Base-by-base conservation (phyloP, 2,329 filamentous ascomycete species). In the Penicillium sp. region DNA sequence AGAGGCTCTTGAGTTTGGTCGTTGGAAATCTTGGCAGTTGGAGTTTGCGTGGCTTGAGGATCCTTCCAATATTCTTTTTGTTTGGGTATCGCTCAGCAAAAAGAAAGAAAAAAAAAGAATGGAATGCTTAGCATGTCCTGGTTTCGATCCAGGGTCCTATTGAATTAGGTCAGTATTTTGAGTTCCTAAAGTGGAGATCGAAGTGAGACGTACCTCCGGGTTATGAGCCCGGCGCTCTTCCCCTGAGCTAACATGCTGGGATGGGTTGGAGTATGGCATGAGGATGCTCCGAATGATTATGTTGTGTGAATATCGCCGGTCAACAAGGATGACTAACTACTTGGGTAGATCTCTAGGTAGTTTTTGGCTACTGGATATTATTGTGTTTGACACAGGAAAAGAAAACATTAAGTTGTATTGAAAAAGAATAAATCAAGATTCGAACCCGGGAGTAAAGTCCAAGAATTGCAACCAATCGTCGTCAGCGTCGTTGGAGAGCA, bases 181-280 rank as follows among this genome's bases (percentile, higher is more conserved):
- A 21, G 4, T 16, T 39, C 16, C 16, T 21, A 39, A 21, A 6
- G 6, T 16, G 7, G 16, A 10, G 1, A 16, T 1, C 9, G 37
- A 11, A 39, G 37, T 39, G n/a, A 21, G 37, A 39, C 37, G 37
- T 39, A 67, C 74, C 72, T 77, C 73, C 74, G 75, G 75, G 75
- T 78, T 77, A 78, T 78, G 75, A 77, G 75, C 75, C 75, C 75
- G 74, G 75, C 75, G 75, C 75, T 75, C 74, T 77, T 75, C 75
- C 75, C 65, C 75, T 77, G 74, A 75, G 72, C 72, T 72, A 76
- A 72, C 70, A 74, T 75, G 74, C 73, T 75, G 51, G 39, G 39
- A 37, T 16, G 16, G 29, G 27, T 29, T 29, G 27, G 27, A 29
- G 27, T 29, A 29, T 29, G 27, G 27, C 27, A 29, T 29, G 27